Evolutionary conservation across 2,329 filamentous ascomycete genomes (phyloP).

Genomic region (Berkeleyomyces rouxiae): DNA sequence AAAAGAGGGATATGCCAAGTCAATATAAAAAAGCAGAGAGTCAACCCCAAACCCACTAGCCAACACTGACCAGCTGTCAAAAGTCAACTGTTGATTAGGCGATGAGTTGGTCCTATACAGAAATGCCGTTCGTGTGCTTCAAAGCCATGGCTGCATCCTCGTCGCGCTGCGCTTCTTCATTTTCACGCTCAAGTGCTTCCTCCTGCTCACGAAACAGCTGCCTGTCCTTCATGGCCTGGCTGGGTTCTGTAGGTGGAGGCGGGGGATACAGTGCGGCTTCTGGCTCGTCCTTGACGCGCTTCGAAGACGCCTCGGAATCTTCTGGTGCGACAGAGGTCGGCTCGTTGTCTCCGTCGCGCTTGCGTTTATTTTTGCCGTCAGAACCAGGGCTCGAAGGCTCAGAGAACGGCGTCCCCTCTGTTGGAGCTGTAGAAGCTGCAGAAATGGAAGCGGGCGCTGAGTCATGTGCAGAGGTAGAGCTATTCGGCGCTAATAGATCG

Average conservation of each 20-base stretch:
- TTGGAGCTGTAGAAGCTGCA: conserved; percentile 14
- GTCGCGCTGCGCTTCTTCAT: conserved; percentile 36
- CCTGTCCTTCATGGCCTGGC: conserved; percentile 25
- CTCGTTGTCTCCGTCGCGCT: conserved; percentile 36
- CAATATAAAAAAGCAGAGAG: background rate
- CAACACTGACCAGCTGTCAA: background rate
- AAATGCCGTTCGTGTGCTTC: conserved; percentile 12
- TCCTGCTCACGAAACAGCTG: conserved; percentile 31
- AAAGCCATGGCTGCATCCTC: conserved; percentile 27
- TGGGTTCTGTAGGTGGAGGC: conserved; percentile 27
- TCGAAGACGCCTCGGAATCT: conserved; percentile 20
- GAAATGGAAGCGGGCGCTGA: conserved; percentile 16
- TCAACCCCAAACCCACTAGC: background rate
- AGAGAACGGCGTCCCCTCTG: conserved; percentile 18
- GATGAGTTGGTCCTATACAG: conserved; percentile 13
- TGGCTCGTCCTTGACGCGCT: conserved; percentile 32
- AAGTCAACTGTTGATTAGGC: conserved; percentile 3
- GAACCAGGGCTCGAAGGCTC: conserved; percentile 22
- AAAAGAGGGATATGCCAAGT: background rate
- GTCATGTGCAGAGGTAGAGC: background rate
- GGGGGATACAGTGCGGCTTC: conserved; percentile 29
- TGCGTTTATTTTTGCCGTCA: conserved; percentile 44
- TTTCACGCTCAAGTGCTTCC: conserved; percentile 33
- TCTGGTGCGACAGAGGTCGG: conserved; percentile 14
- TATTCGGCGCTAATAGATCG: conserved; percentile 6